Evolutionary conservation across 345 rosid genomes (phyloP).

Genomic region (Erysimum cheiranthoides): DNA sequence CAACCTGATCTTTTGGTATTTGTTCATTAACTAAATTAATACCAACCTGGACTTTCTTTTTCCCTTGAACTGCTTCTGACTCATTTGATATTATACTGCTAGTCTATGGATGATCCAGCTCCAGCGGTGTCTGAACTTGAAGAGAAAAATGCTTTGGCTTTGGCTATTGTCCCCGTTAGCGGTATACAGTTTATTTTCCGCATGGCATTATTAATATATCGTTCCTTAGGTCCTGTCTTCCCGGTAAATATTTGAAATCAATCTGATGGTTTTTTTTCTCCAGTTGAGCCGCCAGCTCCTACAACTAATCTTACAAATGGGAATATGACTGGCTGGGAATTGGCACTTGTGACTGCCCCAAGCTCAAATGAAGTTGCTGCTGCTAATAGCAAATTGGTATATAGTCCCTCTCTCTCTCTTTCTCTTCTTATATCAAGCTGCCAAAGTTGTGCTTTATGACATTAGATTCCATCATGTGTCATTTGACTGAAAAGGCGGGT

Average conservation of each 20-base stretch:
- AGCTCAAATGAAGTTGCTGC: slow-evolving; percentile 79
- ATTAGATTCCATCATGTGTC: slow-evolving; percentile 17
- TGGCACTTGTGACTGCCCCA: slow-evolving; percentile 91
- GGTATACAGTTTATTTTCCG: slow-evolving; percentile 52
- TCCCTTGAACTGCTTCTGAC: slow-evolving; percentile 1
- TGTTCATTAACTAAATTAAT: slow-evolving; percentile 10
- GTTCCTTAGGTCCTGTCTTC: neutral
- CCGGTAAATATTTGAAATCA: neutral
- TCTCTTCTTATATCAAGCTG: slow-evolving; percentile 3
- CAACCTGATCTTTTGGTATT: slow-evolving; percentile 87
- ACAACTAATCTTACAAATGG: slow-evolving; percentile 47
- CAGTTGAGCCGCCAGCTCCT: slow-evolving; percentile 68
- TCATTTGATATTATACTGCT: slow-evolving; percentile 23
- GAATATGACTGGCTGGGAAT: slow-evolving; percentile 84
- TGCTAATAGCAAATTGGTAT: slow-evolving; percentile 83
- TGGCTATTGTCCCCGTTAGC: slow-evolving; percentile 83
- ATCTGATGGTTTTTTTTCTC: slow-evolving; percentile 39
- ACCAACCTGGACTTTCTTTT: slow-evolving; percentile 8
- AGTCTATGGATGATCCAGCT: slow-evolving; percentile 82
- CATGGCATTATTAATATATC: neutral
- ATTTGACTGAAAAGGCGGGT: slow-evolving; percentile 65
- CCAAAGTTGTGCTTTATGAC: slow-evolving; percentile 1
- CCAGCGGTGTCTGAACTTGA: slow-evolving; percentile 74
- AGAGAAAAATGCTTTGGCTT: slow-evolving; percentile 87
- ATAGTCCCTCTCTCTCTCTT: neutral